Base-by-base conservation (phyloP, 441 rosid genomes). In the Erodium trifolium region DNA sequence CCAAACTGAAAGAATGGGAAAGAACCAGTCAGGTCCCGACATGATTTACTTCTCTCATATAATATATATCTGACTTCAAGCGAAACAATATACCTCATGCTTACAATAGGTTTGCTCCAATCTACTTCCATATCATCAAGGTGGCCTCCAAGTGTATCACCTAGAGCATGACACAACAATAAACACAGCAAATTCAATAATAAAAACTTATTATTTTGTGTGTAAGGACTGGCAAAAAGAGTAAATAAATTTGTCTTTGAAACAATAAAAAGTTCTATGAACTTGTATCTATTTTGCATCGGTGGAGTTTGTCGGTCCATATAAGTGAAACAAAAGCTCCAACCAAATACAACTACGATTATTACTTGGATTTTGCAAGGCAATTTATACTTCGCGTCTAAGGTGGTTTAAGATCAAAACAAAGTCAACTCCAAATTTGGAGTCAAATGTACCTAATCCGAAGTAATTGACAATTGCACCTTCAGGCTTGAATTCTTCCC, bases 111-210 rank as follows among this genome's bases (percentile, higher is more conserved):
- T 71, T 86, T 93, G 73, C 91, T 91, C 98, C 96, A 93, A 71
- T 91, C 97, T 29, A 75, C 87, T 85, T 93, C 98, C 98, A 91
- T 91, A 73, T 93, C 98, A 80, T 91, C 98, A 70, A 91, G 84
- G 77, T 93, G 98, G 45, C 97, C 98, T 63, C 98, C 98, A 47
- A 93, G 89, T 35, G 94, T 78, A 84, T 91, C 98, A 66, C 91
- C 98, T 91, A 76, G 69, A 74, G 5, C 57, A 67, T 70, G 19
- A 55, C 29, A 65, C 65, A 14, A n/a, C n/a, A 0, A 12, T 51
- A n/a, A 13, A 51, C 18, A 51, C 13, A 0, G 13, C 45, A 5
- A 39, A 5, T 2, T 39, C 45, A 39, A 39, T 39, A 6, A 39
- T 8, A 39, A 39, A 39, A 39, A 39, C 45, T 9, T 23, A 23